Percentiles rank a stretch among this genome's conserved stretches.
Evolutionary conservation across 2,329 filamentous ascomycete genomes (phyloP).

Genomic region (Ophiocordyceps camponoti-floridani): DNA sequence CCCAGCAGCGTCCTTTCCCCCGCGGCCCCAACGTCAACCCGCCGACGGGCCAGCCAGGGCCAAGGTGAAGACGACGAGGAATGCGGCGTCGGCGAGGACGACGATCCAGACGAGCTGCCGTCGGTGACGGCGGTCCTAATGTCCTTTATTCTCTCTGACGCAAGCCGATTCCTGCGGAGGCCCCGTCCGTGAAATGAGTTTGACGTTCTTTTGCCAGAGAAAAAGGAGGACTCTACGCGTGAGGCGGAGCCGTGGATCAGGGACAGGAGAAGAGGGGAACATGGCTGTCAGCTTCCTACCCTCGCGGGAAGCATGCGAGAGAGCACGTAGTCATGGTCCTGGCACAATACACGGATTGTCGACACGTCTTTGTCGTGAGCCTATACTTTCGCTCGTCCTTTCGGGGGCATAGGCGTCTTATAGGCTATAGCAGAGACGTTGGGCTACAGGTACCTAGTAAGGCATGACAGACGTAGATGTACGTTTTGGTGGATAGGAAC

Average conservation of each 20-base stretch:
- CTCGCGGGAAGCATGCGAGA: slow-evolving; percentile 15
- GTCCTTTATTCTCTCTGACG: slow-evolving; percentile 19
- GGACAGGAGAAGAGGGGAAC: slow-evolving; percentile 36
- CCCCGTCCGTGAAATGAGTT: not conserved
- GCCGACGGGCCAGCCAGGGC: slow-evolving; percentile 10
- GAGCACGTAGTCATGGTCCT: not conserved
- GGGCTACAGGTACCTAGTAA: too few relatives aligned
- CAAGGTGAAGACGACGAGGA: slow-evolving; percentile 20
- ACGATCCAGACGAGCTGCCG: slow-evolving; percentile 45
- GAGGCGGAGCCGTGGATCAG: slow-evolving; percentile 26
- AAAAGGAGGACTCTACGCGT: not conserved
- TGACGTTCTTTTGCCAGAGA: not conserved
- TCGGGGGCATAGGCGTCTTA: too few relatives aligned
- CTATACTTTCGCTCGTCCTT: too few relatives aligned
- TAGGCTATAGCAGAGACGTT: too few relatives aligned
- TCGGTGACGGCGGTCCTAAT: slow-evolving; percentile 39
- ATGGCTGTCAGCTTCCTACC: slow-evolving; percentile 33
- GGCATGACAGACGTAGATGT: too few relatives aligned
- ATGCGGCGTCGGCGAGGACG: slow-evolving; percentile 40
- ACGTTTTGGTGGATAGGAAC: too few relatives aligned
- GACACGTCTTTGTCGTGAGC: not conserved
- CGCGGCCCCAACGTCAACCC: slow-evolving; percentile 30
- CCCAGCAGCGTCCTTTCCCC: slow-evolving; percentile 13
- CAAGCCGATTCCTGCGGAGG: not conserved
- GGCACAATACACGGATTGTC: not conserved